These are phyloP conservation scores for Purpureocillium takamizusanense DNA, from an alignment of 2,329 filamentous ascomycete genomes.

Conservation along the genomic window DNA sequence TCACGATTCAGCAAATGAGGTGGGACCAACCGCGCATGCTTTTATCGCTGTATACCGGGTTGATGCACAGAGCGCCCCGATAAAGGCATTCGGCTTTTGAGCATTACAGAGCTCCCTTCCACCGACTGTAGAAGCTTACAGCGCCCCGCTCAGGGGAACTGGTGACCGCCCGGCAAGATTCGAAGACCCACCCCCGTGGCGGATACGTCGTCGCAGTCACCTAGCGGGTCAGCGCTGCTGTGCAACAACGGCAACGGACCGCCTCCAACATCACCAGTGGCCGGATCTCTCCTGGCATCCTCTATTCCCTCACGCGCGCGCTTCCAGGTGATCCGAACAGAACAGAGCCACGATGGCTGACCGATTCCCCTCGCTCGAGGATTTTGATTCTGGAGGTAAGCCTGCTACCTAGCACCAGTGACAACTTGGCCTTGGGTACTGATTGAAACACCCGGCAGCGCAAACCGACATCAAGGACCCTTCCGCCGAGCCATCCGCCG, in stretches of 20 bases:
- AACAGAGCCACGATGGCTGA: constrained; percentile 52
- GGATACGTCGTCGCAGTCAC: constrained; percentile 2
- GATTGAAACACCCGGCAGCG: constrained; percentile 34
- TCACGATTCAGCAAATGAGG: too few species aligned
- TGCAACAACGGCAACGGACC: neutral
- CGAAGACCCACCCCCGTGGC: constrained; percentile 2
- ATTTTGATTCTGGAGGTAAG: constrained; percentile 61
- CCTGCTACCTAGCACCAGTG: neutral
- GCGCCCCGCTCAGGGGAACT: neutral
- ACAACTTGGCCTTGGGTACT: constrained; percentile 5
- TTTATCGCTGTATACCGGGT: too few species aligned
- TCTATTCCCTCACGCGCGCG: too few species aligned
- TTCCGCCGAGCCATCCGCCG: constrained; percentile 50
- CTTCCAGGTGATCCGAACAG: too few species aligned
- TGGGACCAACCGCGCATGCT: too few species aligned
- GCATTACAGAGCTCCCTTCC: too few species aligned
- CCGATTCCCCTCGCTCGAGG: constrained; percentile 70
- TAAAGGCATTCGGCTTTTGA: too few species aligned
- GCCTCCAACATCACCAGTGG: too few species aligned
- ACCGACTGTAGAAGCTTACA: too few species aligned
- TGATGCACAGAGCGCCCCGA: too few species aligned
- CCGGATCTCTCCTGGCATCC: too few species aligned
- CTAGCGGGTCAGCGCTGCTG: neutral
- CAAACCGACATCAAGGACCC: constrained; percentile 57
- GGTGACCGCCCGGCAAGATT: constrained; percentile 28